Evolutionary conservation across 768 basidiomycete genomes (phyloP).

Genomic region (Lactarius vividus): DNA sequence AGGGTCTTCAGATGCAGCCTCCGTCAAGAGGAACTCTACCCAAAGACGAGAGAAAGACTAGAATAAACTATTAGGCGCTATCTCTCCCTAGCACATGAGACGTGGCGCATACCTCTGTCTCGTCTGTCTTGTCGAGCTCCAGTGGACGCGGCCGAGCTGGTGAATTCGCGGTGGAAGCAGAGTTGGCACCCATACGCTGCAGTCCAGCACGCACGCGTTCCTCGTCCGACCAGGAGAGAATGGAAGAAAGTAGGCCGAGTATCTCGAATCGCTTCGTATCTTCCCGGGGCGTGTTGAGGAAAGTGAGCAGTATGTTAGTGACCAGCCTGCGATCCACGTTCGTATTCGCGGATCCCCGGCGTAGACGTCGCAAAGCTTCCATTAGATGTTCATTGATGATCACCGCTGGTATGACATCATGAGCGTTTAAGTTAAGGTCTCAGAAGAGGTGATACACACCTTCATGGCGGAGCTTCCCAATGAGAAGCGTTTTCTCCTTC

Average conservation of each 20-base stretch:
- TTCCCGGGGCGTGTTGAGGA: constrained; percentile 84
- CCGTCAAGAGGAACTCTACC: constrained; percentile 97
- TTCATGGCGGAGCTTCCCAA: constrained; percentile 95
- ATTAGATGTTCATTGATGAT: constrained; percentile 98
- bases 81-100: neutral
- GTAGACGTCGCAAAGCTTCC: constrained; percentile 92
- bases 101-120: constrained; percentile 63
- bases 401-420: constrained; percentile 56
- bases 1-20: constrained; percentile 56
- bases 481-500: constrained; percentile 92
- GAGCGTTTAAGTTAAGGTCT: constrained; percentile 10
- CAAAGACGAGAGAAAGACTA: constrained; percentile 97
- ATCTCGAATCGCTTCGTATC: constrained; percentile 98
- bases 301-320: constrained; percentile 89
- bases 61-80: neutral
- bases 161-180: constrained; percentile 28
- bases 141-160: constrained; percentile 39
- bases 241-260: constrained; percentile 80
- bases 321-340: constrained; percentile 94
- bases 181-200: constrained; percentile 46
- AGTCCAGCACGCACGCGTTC: constrained; percentile 92
- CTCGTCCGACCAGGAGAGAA: constrained; percentile 88
- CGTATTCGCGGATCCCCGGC: constrained; percentile 75
- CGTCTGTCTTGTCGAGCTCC: constrained; percentile 76
- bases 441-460: constrained; percentile 45